Evolutionary conservation across 108 stramenopile species (phyloP), one percentile per base, ranked within the genome.

Genomic region (Nitzschia sp.): DNA sequence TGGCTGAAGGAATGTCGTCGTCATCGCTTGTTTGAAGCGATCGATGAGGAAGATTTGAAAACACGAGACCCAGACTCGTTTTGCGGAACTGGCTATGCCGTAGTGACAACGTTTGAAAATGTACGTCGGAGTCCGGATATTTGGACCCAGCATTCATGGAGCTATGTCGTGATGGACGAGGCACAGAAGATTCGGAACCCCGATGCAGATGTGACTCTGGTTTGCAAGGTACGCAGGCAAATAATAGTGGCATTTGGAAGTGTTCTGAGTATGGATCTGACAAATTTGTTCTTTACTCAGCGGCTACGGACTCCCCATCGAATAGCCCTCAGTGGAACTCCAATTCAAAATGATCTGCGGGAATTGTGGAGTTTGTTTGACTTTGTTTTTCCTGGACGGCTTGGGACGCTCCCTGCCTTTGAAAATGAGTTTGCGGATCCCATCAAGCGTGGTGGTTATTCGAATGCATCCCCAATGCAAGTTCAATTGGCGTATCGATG

Each of bases 141-240:
- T 11, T 89, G 93, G 78, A 79, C 82, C n/a, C 63, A 67, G 50
- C 90, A 93, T 66, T 57, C 71, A 43, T 99, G 96, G 95, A 88
- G 79, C 41, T 97, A 97, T 63, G 86, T 94, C 24, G 85, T 97
- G 0, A 77, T 99, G 67, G 98, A 99, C 65, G 98, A 99, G 75
- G 98, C 96, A 0, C 98, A 99, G 81, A 96, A 95, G 77, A 97
- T 99, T 53, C 80, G 97, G 19, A 99, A 99, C 76, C 97, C 98
- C 7, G 95, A 95, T 53, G 95, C 97, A 14, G 94, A 95, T 50
- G 78, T 99, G 8, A 97, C 98, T 10, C 59, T 92, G 57, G 88
- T 89, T 29, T 96, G 96, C 85, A 99, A 99, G 54, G 71, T 72
- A 72, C 2, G 58, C 6, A 17, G 14, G 46, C 43, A 10, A n/a